A percentile compares a stretch with the other conserved stretches of the same genome.
Evolutionary conservation across 1,139 yeast genomes (phyloP).

Genomic region (Suhomyces taliae): DNA sequence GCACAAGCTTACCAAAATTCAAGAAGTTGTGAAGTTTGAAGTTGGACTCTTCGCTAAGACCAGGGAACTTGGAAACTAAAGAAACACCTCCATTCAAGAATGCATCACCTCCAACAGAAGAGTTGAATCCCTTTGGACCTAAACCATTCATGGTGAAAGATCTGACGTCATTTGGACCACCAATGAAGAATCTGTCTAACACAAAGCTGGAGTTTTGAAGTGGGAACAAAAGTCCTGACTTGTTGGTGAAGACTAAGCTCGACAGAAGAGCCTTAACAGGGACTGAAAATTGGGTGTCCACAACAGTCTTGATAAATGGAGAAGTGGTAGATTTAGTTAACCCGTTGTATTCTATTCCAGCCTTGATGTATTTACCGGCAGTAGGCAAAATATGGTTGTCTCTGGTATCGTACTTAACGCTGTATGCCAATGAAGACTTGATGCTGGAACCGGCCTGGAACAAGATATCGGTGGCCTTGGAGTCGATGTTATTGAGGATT

Average conservation of each 20-base stretch:
- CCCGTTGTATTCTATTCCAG: slow-evolving; percentile 62
- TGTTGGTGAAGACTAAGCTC: slow-evolving; percentile 43
- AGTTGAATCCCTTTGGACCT: slow-evolving; percentile 73
- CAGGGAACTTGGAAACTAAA: slow-evolving; percentile 65
- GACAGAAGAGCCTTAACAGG: slow-evolving; percentile 19
- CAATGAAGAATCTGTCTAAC: slow-evolving; percentile 59
- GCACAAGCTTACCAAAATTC: slow-evolving; percentile 71
- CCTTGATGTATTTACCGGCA: slow-evolving; percentile 53
- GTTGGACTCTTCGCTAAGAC: slow-evolving; percentile 53
- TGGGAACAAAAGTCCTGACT: slow-evolving; percentile 53
- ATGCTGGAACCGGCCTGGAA: slow-evolving; percentile 59
- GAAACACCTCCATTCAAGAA: slow-evolving; percentile 73
- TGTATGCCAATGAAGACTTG: slow-evolving; percentile 58
- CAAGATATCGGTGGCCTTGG: slow-evolving; percentile 36
- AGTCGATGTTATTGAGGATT: slow-evolving; percentile 48
- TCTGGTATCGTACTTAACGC: slow-evolving; percentile 56
- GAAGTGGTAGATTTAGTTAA: slow-evolving; percentile 26
- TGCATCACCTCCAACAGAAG: slow-evolving; percentile 78
- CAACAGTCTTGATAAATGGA: slow-evolving; percentile 45
- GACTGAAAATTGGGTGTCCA: slow-evolving; percentile 49
- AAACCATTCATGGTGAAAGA: slow-evolving; percentile 76
- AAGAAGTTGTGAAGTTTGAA: slow-evolving; percentile 69
- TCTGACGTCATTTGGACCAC: slow-evolving; percentile 83
- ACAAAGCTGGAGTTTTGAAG: slow-evolving; percentile 43
- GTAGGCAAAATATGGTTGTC: slow-evolving; percentile 57